Base-by-base conservation (phyloP, 257 asterid species). In the Paraleonurus japonicus region DNA sequence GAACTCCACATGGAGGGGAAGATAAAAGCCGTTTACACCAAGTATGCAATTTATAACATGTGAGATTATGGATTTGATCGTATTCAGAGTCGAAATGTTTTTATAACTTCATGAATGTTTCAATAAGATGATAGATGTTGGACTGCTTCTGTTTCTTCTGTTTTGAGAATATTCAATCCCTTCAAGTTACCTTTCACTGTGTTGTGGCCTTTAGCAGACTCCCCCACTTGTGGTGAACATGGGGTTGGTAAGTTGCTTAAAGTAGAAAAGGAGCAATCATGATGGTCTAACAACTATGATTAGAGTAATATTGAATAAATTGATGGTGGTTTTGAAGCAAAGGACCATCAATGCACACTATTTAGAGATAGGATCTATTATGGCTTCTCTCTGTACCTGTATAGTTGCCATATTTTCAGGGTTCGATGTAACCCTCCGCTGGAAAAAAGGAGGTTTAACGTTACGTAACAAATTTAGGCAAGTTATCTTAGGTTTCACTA, bases 321-420 rank as follows among this genome's bases (percentile, higher is more conserved):
- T 50, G 59, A 45, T 37, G 43, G 35, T 12, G 9, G 37, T 57
- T 43, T 30, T 59, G 69, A 43, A 47, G 19, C 8, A 22, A 47
- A 67, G 2, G 66, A 67, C 24, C 73, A 65, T 65, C 67, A 12
- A 7, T 54, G 35, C 12, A 8, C 28, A 48, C 55, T 59, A 32
- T 45, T 13, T 28, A 71, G 62, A 4, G 30, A 61, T 35, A 28
- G 26, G 48, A 37, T 73, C 59, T 41, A 41, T 19, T 30, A 3
- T 61, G 28, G 41, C 43, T 11, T 60, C 26, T 51, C 12, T 58
- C 19, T 13, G 4, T 43, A 11, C 24, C 54, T 54, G 54, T 39
- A 41, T 24, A 12, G 6, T 26, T 51, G 60, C 30, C 15, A 6
- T 59, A 4, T 39, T 47, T n/a, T n/a, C n/a, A n/a, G n/a, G n/a